A percentile compares a stretch with the other conserved stretches of the same genome.
These are phyloP conservation scores for Neofusicoccum kwambonambiense DNA, from an alignment of 2,329 filamentous ascomycete species.

Conservation along the genomic window DNA sequence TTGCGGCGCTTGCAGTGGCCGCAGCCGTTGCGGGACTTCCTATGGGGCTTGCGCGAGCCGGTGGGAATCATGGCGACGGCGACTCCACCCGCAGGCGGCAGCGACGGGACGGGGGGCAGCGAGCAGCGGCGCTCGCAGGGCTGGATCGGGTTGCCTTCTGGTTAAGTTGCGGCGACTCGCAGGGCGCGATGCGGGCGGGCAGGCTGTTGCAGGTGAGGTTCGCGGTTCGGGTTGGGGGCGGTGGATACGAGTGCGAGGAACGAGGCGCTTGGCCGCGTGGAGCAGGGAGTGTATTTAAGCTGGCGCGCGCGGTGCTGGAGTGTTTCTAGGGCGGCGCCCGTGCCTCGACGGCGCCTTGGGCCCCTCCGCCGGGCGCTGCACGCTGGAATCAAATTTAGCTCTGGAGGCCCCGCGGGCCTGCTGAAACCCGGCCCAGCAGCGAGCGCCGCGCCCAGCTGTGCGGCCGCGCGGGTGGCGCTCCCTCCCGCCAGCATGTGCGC, in stretches of 20 bases:
- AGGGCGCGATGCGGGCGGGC: background rate
- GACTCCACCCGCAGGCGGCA: too few relatives aligned
- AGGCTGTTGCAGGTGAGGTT: background rate
- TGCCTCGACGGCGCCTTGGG: background rate
- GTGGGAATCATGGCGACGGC: slow-evolving; percentile 5
- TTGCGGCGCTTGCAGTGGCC: slow-evolving; percentile 17
- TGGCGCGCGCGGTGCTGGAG: background rate
- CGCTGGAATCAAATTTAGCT: too few relatives aligned
- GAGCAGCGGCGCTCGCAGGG: background rate
- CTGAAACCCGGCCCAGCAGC: too few relatives aligned
- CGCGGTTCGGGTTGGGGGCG: background rate
- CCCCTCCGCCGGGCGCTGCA: too few relatives aligned
- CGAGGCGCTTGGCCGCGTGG: background rate
- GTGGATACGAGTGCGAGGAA: background rate
- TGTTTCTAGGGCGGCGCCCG: background rate
- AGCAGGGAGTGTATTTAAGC: background rate
- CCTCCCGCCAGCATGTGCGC: background rate
- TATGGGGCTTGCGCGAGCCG: slow-evolving; percentile 11
- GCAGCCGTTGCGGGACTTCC: slow-evolving; percentile 16
- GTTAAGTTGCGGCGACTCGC: background rate
- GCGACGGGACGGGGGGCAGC: too few relatives aligned
- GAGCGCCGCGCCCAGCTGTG: too few relatives aligned
- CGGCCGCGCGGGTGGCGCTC: too few relatives aligned
- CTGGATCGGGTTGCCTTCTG: background rate
- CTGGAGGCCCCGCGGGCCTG: too few relatives aligned